A percentile compares a stretch with the other conserved stretches of the same genome.
phyloP scores from a whole-genome alignment of 495 filamentous ascomycete genomes.

The Amphirosellinia nigrospora region DNA sequence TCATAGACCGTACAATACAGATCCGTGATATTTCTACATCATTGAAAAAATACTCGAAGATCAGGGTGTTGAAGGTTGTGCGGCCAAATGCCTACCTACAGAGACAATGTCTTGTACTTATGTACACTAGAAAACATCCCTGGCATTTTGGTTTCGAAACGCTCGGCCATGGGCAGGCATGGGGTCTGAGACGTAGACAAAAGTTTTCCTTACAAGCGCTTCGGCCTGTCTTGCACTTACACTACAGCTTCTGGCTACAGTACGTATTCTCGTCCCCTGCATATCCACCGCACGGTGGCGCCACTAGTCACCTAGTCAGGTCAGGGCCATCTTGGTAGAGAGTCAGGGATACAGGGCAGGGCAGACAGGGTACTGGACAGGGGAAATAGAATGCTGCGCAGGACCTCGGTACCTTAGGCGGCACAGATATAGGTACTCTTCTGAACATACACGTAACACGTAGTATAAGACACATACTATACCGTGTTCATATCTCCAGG shows the following conservation, averaged over 20 bases:
- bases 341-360: background rate
- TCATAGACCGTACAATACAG: background rate
- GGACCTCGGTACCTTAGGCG: too few relatives aligned
- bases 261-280: slow-evolving; percentile 1
- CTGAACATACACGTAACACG: background rate
- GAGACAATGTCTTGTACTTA: slow-evolving; percentile 1
- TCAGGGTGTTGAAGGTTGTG: background rate
- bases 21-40: too few relatives aligned
- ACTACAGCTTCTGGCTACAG: too few relatives aligned
- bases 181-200: slow-evolving; percentile 18
- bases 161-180: slow-evolving; percentile 11
- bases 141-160: slow-evolving; percentile 18
- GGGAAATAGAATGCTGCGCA: too few relatives aligned
- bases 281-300: slow-evolving; percentile 2
- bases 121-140: slow-evolving; percentile 4
- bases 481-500: too few relatives aligned
- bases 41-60: background rate
- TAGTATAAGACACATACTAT: too few relatives aligned
- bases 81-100: background rate
- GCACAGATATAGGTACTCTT: slow-evolving; percentile 11
- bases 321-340: slow-evolving; percentile 9
- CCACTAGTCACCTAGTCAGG: slow-evolving; percentile 6
- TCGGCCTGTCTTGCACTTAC: background rate
- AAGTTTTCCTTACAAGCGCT: slow-evolving; percentile 20
- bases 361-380: too few relatives aligned